Evolutionary conservation across 306 rosid species (phyloP), one percentile per base, ranked within the genome.

Genomic region (Purshia tridentata): DNA sequence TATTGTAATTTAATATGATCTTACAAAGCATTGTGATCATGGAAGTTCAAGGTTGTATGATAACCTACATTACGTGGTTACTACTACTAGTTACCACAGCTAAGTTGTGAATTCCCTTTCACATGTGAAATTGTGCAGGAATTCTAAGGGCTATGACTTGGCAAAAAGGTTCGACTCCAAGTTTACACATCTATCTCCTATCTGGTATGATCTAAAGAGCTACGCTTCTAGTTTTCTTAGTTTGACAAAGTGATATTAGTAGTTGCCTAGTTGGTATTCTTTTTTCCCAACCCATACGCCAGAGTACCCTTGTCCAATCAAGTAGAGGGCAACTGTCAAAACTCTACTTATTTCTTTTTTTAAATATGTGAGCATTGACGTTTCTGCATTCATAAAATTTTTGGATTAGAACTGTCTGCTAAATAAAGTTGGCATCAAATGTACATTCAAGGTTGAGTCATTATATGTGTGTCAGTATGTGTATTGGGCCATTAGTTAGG

Each of bases 141-240:
- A 94, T 68, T 89, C 97, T 40, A 78, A 6, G 82, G 99, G 99
- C 67, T 91, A 91, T 82, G 97, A 91, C 42, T 61, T 87, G 80
- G 97, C 95, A 1, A 94, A 94, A 79, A 83, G 76, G 78, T 89
- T 94, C 82, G 91, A 87, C 76, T 89, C 93, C 68, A 94, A 91
- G 83, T 91, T 89, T 72, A 91, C 97, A 18, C 99, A 94, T 83
- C 64, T 94, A 82, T 89, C 99, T 46, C 99, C 96, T 6, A 84
- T 91, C n/a, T 94, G 99, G 99, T 94, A 94, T 67, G 96, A 89
- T 48, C 78, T 94, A 76, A 94, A 91, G 77, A 94, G 97, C 97
- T 94, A 89, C 56, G 75, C 70, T 54, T 65, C n/a, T 6, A 45
- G 10, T 57, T 59, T 76, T 78, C 41, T 51, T 63, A 48, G 35